These are phyloP conservation scores for Garcileccinum viscosum DNA, from an alignment of 1,284 basidiomycete genomes.

Conservation along the genomic window DNA sequence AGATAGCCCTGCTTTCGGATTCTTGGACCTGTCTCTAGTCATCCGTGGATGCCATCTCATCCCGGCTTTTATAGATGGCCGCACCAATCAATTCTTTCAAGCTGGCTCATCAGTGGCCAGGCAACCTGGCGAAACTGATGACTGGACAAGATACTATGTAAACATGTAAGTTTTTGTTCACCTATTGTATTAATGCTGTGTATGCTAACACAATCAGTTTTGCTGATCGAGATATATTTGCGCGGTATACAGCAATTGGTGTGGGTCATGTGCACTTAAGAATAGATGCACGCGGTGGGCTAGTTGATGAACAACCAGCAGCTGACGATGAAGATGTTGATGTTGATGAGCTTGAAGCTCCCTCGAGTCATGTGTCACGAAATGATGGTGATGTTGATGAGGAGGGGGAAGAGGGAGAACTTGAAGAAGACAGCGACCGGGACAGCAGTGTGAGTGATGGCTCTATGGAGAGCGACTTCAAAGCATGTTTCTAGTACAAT, in stretches of 20 bases:
- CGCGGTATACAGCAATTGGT: not conserved
- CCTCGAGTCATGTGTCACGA: too few species aligned
- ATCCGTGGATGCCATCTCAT: conserved; percentile 21
- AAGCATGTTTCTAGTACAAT: too few species aligned
- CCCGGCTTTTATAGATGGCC: conserved; percentile 14
- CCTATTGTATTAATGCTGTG: not conserved
- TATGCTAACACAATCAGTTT: not conserved
- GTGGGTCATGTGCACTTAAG: not conserved
- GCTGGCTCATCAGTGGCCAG: conserved; percentile 1
- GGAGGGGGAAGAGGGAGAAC: too few species aligned
- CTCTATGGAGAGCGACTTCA: too few species aligned
- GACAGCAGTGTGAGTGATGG: too few species aligned
- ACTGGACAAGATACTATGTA: not conserved
- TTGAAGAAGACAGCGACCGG: too few species aligned
- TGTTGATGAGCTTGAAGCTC: not conserved
- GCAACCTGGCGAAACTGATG: not conserved
- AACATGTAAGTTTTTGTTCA: not conserved
- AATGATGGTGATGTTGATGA: too few species aligned
- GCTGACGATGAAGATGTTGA: not conserved
- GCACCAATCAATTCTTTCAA: conserved; percentile 2
- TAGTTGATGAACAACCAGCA: not conserved
- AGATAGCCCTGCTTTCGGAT: conserved; percentile 10
- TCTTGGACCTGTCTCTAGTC: conserved; percentile 19
- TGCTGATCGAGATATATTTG: not conserved
- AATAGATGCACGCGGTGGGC: not conserved